Conservation (phyloP, 768 basidiomycete genomes). For the Trametes cubensis region DNA sequence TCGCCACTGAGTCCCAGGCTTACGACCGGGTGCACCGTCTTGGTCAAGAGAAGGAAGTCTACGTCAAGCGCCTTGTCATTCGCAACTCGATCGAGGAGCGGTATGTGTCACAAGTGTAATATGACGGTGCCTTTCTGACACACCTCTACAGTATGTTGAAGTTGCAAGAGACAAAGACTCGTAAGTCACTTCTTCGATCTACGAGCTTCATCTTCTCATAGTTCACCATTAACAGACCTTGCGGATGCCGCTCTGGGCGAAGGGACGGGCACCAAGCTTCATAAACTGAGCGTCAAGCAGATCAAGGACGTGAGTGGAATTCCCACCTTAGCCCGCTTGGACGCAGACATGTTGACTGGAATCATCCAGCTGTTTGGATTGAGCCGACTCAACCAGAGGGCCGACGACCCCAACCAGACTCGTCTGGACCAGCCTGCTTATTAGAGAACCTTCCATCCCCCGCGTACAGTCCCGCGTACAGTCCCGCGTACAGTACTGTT, state of each 20-base stretch:
- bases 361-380: constrained; percentile 23
- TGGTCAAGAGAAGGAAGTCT: constrained; percentile 70
- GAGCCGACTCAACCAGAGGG: constrained; percentile 2
- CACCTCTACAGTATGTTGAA: constrained; percentile 56
- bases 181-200: constrained; percentile 34
- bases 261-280: constrained; percentile 59
- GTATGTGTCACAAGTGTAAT: constrained; percentile 37
- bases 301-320: constrained; percentile 55
- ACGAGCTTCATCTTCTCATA: neutral
- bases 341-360: neutral
- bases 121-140: neutral
- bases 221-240: constrained; percentile 40
- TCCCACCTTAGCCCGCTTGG: neutral
- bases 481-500: too few relatives aligned
- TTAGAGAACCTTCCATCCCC: neutral
- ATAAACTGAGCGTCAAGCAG: constrained; percentile 70
- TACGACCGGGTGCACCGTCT: constrained; percentile 64
- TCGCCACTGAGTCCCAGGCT: constrained; percentile 71
- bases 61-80: constrained; percentile 67
- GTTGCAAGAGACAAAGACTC: constrained; percentile 68
- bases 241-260: constrained; percentile 74
- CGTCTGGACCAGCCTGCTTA: neutral
- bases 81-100: constrained; percentile 76
- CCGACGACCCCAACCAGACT: neutral
- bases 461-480: too few relatives aligned